Evolutionary conservation across 192 early-diverging fungal species (phyloP).

Genomic region (Backusella mclennaniae): DNA sequence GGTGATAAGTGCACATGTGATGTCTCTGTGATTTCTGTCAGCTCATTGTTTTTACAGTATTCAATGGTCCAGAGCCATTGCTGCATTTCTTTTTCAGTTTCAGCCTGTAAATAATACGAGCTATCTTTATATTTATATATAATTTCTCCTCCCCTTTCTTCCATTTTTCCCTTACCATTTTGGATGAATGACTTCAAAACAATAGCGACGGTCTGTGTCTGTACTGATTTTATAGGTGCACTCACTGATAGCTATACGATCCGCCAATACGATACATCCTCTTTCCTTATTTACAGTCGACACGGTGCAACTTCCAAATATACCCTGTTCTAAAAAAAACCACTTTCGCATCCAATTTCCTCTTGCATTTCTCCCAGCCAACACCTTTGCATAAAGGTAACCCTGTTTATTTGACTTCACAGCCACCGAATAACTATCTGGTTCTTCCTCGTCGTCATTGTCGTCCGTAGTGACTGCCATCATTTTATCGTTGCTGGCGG

Average conservation of each 20-base stretch:
- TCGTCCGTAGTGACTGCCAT: not conserved
- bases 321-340: constrained; percentile 62
- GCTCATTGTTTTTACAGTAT: not conserved
- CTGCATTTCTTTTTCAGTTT: constrained; percentile 67
- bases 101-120: constrained; percentile 59
- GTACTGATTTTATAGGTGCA: constrained; percentile 52
- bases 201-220: constrained; percentile 65
- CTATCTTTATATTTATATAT: constrained; percentile 2
- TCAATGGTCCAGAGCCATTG: constrained; percentile 52
- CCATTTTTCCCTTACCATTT: constrained; percentile 47
- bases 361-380: constrained; percentile 42
- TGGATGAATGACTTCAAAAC: constrained; percentile 65
- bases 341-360: constrained; percentile 55
- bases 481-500: constrained; percentile 17
- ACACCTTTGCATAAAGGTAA: constrained; percentile 52
- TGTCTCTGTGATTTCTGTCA: not conserved
- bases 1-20: not conserved
- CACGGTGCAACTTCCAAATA: constrained; percentile 47
- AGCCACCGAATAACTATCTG: not conserved
- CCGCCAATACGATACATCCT: constrained; percentile 36
- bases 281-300: constrained; percentile 39
- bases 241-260: constrained; percentile 51
- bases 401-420: constrained; percentile 56
- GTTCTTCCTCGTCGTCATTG: not conserved
- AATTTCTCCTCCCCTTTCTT: no score